Evolutionary conservation across 2,329 filamentous ascomycete species (phyloP).

Genomic region (Aaosphaeria arxii): DNA sequence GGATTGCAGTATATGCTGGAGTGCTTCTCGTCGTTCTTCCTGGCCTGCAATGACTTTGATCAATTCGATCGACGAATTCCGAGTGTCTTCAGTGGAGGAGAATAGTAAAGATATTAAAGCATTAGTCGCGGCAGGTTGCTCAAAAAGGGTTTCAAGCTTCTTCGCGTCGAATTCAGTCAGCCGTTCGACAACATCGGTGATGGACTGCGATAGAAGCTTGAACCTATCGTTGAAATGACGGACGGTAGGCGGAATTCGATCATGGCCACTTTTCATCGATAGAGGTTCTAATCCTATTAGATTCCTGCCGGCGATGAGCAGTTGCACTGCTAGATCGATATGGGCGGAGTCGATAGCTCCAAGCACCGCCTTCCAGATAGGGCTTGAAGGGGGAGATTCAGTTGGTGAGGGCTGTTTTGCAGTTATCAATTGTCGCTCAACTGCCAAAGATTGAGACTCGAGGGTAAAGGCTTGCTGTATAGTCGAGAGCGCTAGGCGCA

Average conservation of each 20-base stretch:
- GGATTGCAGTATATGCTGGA: slow-evolving; percentile 58
- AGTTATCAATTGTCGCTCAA: slow-evolving; percentile 66
- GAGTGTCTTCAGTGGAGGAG: slow-evolving; percentile 74
- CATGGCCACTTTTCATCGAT: slow-evolving; percentile 33
- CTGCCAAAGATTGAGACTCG: slow-evolving; percentile 67
- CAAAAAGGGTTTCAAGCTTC: slow-evolving; percentile 68
- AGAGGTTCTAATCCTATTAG: slow-evolving; percentile 77
- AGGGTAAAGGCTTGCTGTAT: slow-evolving; percentile 66
- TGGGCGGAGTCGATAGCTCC: slow-evolving; percentile 65
- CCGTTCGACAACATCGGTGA: slow-evolving; percentile 73
- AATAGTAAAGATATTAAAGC: slow-evolving; percentile 77
- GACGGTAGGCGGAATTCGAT: slow-evolving; percentile 52
- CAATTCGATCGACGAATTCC: slow-evolving; percentile 75
- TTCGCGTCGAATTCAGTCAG: slow-evolving; percentile 71
- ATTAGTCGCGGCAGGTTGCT: slow-evolving; percentile 65
- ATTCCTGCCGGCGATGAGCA: slow-evolving; percentile 67
- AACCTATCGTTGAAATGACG: slow-evolving; percentile 77
- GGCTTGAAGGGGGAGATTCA: slow-evolving; percentile 66
- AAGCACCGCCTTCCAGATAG: slow-evolving; percentile 76
- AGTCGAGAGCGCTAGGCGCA: slow-evolving; percentile 58
- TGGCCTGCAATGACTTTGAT: slow-evolving; percentile 79
- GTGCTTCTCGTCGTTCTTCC: slow-evolving; percentile 57
- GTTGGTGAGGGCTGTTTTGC: slow-evolving; percentile 59
- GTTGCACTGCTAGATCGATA: slow-evolving; percentile 69
- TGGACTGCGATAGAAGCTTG: slow-evolving; percentile 56